These are phyloP conservation scores for Colletotrichum agaves DNA, from an alignment of 2,329 filamentous ascomycete species.

Conservation along the genomic window DNA sequence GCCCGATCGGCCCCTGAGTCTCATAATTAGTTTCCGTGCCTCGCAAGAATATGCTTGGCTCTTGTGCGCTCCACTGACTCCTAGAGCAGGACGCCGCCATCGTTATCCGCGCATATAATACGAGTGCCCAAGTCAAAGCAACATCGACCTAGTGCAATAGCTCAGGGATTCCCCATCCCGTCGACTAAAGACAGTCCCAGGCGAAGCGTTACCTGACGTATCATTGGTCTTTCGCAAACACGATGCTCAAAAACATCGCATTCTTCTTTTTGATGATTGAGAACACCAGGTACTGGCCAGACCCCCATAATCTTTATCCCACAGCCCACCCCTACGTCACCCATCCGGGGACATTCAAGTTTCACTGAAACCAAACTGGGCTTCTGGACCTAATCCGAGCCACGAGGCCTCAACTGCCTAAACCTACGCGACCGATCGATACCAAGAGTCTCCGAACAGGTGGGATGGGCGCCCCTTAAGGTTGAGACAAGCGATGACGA, in stretches of 20 bases:
- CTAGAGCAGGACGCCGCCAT: background rate
- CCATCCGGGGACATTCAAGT: background rate
- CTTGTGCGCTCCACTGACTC: background rate
- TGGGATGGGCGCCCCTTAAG: slow-evolving; percentile 19
- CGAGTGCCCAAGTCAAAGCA: too few species aligned
- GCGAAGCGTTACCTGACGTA: too few species aligned
- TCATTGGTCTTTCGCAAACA: background rate
- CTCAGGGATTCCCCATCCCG: too few species aligned
- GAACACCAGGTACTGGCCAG: background rate
- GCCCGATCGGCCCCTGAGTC: background rate
- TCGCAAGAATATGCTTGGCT: background rate
- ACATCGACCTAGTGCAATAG: too few species aligned
- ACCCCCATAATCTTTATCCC: background rate
- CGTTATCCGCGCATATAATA: background rate
- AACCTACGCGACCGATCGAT: background rate
- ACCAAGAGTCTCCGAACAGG: slow-evolving; percentile 23
- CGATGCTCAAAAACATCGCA: background rate
- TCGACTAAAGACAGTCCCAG: too few species aligned
- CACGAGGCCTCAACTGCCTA: background rate
- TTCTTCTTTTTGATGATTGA: background rate
- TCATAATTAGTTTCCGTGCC: background rate
- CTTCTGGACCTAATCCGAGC: background rate
- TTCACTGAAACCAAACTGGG: background rate
- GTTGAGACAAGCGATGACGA: slow-evolving; percentile 19
- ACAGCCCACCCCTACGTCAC: background rate